Percentiles rank a stretch among this genome's conserved stretches.
These are phyloP conservation scores for Aspergillus sp. DNA, from an alignment of 2,329 filamentous ascomycete species.

Conservation along the genomic window DNA sequence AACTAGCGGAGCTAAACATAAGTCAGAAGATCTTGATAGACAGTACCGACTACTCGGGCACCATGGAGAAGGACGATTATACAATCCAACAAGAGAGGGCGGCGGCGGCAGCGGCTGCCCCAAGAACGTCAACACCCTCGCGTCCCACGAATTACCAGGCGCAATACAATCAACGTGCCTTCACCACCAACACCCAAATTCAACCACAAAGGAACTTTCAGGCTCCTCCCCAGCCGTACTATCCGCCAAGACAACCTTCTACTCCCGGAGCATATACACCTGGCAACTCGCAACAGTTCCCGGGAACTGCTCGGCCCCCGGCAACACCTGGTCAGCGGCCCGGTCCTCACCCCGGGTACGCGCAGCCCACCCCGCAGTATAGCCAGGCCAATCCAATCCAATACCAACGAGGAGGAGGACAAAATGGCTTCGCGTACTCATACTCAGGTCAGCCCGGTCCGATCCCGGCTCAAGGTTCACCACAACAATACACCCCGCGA, in stretches of 20 bases:
- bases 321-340: conserved; percentile 43
- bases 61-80: conserved; percentile 81
- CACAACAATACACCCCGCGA: conserved; percentile 42
- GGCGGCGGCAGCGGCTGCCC: conserved; percentile 31
- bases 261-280: conserved; percentile 39
- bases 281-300: conserved; percentile 34
- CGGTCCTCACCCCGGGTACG: conserved; percentile 40
- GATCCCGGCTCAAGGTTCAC: conserved; percentile 37
- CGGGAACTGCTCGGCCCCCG: conserved; percentile 37
- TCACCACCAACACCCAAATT: conserved; percentile 33
- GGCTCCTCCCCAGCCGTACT: conserved; percentile 35
- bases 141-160: conserved; percentile 38
- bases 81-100: conserved; percentile 55
- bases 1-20: conserved; percentile 80
- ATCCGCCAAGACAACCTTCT: conserved; percentile 36
- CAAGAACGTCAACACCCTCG: conserved; percentile 42
- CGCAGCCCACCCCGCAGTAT: conserved; percentile 39
- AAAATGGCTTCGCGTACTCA: conserved; percentile 40
- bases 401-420: conserved; percentile 43
- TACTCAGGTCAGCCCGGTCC: conserved; percentile 36
- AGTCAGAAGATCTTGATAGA: conserved; percentile 77
- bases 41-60: conserved; percentile 73
- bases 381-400: conserved; percentile 40
- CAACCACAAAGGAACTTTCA: conserved; percentile 35
- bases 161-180: conserved; percentile 41